Percentiles rank a stretch among this genome's conserved stretches.
Conservation (phyloP, 257 asterid genomes). For the Fraxinus quadrangulata region DNA sequence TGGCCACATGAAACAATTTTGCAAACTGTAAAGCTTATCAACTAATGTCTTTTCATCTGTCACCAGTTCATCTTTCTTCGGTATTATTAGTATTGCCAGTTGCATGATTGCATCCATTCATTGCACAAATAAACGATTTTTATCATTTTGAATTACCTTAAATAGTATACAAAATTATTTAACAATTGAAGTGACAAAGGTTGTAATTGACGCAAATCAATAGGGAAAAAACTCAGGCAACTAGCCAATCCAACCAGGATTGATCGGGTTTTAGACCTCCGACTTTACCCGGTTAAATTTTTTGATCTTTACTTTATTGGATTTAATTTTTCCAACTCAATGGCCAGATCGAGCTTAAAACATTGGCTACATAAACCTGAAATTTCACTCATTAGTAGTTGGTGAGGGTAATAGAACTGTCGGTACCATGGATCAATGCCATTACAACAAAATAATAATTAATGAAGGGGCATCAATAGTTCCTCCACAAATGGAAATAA, state of each 20-base stretch:
- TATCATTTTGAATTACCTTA: not conserved
- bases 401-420: conserved; percentile 13
- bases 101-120: not conserved
- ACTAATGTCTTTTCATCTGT: not conserved
- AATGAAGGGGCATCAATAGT: conserved; percentile 16
- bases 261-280: too few relatives aligned
- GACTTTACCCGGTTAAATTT: not conserved
- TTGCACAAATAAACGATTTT: not conserved
- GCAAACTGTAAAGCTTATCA: not conserved
- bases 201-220: not conserved
- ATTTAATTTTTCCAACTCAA: not conserved
- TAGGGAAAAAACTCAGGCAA: not conserved
- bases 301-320: too few relatives aligned
- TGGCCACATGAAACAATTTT: conserved; percentile 24
- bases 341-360: not conserved
- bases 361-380: conserved; percentile 5
- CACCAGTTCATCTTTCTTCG: not conserved
- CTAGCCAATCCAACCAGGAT: not conserved
- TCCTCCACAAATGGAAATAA: not conserved
- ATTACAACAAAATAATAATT: conserved; percentile 5
- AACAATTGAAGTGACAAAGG: not conserved
- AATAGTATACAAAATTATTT: not conserved
- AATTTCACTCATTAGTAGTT: conserved; percentile 25
- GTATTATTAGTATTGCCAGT: not conserved
- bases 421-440: conserved; percentile 14